These are phyloP conservation scores for Rhizophagus sp. DNA, from an alignment of 192 early-diverging fungal genomes.

Conservation along the genomic window DNA sequence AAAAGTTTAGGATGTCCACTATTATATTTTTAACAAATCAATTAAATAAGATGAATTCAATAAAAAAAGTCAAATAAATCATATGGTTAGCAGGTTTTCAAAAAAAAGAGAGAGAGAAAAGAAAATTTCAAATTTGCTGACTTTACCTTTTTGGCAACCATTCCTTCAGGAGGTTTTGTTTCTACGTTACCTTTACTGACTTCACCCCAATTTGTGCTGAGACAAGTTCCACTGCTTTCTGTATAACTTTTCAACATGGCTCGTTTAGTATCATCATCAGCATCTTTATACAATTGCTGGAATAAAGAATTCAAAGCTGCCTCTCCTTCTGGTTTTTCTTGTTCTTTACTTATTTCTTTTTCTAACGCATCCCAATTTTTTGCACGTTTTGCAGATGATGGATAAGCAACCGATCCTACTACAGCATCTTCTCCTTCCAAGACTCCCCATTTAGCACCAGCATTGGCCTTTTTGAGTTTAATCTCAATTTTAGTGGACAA, in stretches of 20 bases:
- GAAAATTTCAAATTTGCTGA: too few species aligned
- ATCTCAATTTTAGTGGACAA: constrained; percentile 97
- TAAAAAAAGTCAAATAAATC: too few species aligned
- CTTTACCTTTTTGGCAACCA: constrained; percentile 76
- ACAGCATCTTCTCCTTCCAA: constrained; percentile 70
- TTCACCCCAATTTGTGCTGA: constrained; percentile 96
- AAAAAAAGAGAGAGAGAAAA: too few species aligned
- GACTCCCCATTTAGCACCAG: constrained; percentile 85
- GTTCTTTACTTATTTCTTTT: constrained; percentile 72
- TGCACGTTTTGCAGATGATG: constrained; percentile 53
- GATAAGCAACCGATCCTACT: constrained; percentile 46
- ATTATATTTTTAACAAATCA: too few species aligned
- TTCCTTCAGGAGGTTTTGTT: constrained; percentile 89
- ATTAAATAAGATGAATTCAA: too few species aligned
- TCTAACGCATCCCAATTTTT: constrained; percentile 88
- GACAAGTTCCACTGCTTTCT: constrained; percentile 91
- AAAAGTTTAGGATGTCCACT: background rate
- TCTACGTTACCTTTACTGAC: constrained; percentile 84
- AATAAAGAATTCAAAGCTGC: constrained; percentile 89
- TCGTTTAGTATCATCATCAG: constrained; percentile 79
- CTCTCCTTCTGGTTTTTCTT: constrained; percentile 89
- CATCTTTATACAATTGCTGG: constrained; percentile 90
- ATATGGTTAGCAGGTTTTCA: too few species aligned
- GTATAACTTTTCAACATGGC: constrained; percentile 99
- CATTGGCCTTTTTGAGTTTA: constrained; percentile 71